Percentiles rank a stretch among this genome's conserved stretches.
These are phyloP conservation scores for Peterozyma xylosa DNA, from an alignment of 805 yeast species.

Conservation along the genomic window DNA sequence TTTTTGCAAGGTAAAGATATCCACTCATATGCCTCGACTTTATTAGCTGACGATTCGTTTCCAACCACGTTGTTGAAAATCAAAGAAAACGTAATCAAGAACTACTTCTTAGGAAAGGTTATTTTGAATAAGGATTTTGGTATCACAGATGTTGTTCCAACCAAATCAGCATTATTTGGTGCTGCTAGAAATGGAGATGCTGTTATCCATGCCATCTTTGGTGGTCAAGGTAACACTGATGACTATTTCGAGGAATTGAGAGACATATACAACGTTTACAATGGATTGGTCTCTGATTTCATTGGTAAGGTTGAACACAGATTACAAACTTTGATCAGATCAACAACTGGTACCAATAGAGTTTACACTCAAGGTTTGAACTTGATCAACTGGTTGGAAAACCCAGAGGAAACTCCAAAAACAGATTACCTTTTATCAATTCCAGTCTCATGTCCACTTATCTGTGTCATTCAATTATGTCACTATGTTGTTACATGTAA, in stretches of 20 bases:
- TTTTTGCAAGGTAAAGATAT: slow-evolving; percentile 74
- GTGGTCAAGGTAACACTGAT: slow-evolving; percentile 99
- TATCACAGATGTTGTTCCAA: background rate
- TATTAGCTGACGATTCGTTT: slow-evolving; percentile 47
- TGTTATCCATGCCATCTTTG: slow-evolving; percentile 76
- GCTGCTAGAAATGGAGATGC: slow-evolving; percentile 53
- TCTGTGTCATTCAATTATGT: slow-evolving; percentile 90
- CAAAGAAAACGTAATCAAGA: slow-evolving; percentile 60
- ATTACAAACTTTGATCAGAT: slow-evolving; percentile 59
- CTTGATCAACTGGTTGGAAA: slow-evolving; percentile 77
- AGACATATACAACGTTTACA: slow-evolving; percentile 71
- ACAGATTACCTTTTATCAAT: slow-evolving; percentile 81
- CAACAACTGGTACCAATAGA: slow-evolving; percentile 73
- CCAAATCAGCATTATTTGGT: slow-evolving; percentile 44
- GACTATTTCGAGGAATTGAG: slow-evolving; percentile 96
- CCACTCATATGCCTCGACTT: slow-evolving; percentile 76
- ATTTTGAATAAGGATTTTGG: slow-evolving; percentile 20
- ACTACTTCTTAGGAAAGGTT: slow-evolving; percentile 50
- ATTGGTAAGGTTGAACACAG: slow-evolving; percentile 61
- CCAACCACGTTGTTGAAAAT: slow-evolving; percentile 69
- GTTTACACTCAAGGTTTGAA: slow-evolving; percentile 92
- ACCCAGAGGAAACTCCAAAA: slow-evolving; percentile 83
- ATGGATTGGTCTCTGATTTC: slow-evolving; percentile 66
- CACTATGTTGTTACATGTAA: slow-evolving; percentile 87
- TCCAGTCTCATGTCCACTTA: slow-evolving; percentile 95